Evolutionary conservation across 2,329 filamentous ascomycete genomes (phyloP), one percentile per base, ranked within the genome.

Genomic region (Microthyrium microscopicum): DNA sequence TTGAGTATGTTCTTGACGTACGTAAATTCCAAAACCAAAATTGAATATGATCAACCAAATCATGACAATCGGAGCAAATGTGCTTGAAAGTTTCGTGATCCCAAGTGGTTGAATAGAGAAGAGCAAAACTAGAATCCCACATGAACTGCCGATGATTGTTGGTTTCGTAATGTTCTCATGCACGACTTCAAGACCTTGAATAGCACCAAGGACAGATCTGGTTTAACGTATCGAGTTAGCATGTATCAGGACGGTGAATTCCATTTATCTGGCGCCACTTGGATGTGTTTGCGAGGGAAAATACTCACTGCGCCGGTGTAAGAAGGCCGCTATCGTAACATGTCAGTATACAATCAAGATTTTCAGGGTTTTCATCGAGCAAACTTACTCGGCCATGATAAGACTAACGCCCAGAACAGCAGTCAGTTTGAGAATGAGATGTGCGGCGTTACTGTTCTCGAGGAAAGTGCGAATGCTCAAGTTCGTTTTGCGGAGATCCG

Each of bases 41-140:
- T 79, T 78, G 48, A 77, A 69, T n/a, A n/a, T n/a, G 1, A 63
- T 56, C 0, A 81, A 60, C 74, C 75, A 81, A 8, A 78, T 42
- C 41, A 77, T 58, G 42, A 80, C 66, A 11, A 80, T 66, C 0
- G 76, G 76, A 0, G 75, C 74, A 42, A 79, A 80, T 0, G 56
- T 49, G 9, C 55, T 61, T 0, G 70, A 72, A 13, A 79, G 58
- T 44, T 65, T 71, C 3, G 64, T 58, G 0, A 70, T 72, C 1
- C 75, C 75, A 4, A 80, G 57, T 0, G 75, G 74, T 43, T 80
- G 76, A 12, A 78, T 52, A 3, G 62, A 40, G 43, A 79, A 80
- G 1, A 80, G 59, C 0, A 73, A 31, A 2, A 79, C 57, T 2
- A 80, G 55, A 31, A 79, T 77, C 4, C 62, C 69, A 40, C 74